Evolutionary conservation across 139 green algal genomes (phyloP).

Genomic region (Tetradesmus obliquus): DNA sequence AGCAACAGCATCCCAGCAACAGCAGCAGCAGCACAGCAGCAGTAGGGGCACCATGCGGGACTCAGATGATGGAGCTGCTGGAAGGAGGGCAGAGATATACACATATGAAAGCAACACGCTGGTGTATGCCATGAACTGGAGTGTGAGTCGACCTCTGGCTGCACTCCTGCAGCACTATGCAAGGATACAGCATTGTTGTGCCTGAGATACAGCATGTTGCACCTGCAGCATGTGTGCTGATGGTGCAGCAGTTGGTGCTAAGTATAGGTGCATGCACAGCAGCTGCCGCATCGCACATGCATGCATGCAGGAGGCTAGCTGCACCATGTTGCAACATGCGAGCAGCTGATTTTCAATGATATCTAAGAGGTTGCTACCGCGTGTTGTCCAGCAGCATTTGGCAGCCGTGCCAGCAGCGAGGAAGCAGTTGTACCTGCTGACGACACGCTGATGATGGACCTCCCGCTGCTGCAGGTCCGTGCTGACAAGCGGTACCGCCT

Average conservation of each 20-base stretch:
- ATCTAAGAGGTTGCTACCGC: too few relatives aligned
- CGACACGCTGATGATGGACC: background rate
- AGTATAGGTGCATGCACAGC: background rate
- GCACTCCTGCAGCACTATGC: background rate
- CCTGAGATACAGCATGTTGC: background rate
- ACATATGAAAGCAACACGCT: conserved; percentile 86
- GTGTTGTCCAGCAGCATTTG: background rate
- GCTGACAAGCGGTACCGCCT: conserved; percentile 91
- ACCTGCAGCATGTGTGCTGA: background rate
- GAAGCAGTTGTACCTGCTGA: background rate
- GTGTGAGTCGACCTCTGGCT: conserved; percentile 70
- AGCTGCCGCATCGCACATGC: background rate
- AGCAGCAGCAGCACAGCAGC: conserved; percentile 5
- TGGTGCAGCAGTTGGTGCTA: background rate
- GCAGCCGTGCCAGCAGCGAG: background rate
- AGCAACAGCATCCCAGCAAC: background rate
- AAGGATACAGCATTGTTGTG: background rate
- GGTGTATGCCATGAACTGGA: conserved; percentile 97
- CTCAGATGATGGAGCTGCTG: conserved; percentile 12
- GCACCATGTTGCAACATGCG: background rate
- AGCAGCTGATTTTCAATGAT: background rate
- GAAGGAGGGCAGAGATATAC: conserved; percentile 84
- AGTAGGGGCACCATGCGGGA: conserved; percentile 9
- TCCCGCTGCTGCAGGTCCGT: conserved; percentile 71
- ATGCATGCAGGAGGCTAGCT: background rate